Evolutionary conservation across 1,284 basidiomycete species (phyloP), one percentile per base, ranked within the genome.

Genomic region (Phlebopus sp.): DNA sequence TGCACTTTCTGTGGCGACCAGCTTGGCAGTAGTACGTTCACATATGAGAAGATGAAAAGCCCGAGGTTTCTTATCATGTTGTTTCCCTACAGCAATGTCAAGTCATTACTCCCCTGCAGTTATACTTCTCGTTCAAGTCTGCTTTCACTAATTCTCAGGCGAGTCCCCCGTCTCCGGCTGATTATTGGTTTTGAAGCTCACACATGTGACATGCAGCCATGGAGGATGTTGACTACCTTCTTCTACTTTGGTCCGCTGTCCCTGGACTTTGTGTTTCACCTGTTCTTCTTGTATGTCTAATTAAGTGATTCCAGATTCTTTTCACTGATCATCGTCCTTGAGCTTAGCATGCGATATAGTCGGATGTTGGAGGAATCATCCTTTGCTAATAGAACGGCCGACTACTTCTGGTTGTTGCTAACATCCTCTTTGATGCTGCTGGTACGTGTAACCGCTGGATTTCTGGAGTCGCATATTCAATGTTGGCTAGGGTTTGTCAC

Each of bases 301-400:
- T 36, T 27, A 27, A 13, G 4, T 27, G 36, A 3, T 35, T 23
- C 11, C 32, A 1, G 21, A 10, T 3, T 36, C 18, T 9, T 11
- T 14, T 37, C 5, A 3, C n/a, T 18, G 11, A 18, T 30, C 48
- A 21, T 49, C 8, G 17, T 45, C 11, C 3, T 46, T 19, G 38
- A n/a, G 1, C 25, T 8, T 54, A 93, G 92, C 64, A 95, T 98
- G 92, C 78, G 96, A 45, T 99, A 98, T 65, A 93, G 92, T 47
- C 81, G 93, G 42, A 90, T 97, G 83, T 75, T 99, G 1, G 96
- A 99, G 69, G 93, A 97, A 67, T 93, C 92, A 21, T 92, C 92
- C 1, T 99, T 96, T 67, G 86, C 90, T 25, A 92, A 94, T 55
- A 79, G 81, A 34, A 86, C 79, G 65, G 94, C 95, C 29, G 94